Evolutionary conservation across 164 flowering plant species (phyloP).

Genomic region (Magnolia officinalis): DNA sequence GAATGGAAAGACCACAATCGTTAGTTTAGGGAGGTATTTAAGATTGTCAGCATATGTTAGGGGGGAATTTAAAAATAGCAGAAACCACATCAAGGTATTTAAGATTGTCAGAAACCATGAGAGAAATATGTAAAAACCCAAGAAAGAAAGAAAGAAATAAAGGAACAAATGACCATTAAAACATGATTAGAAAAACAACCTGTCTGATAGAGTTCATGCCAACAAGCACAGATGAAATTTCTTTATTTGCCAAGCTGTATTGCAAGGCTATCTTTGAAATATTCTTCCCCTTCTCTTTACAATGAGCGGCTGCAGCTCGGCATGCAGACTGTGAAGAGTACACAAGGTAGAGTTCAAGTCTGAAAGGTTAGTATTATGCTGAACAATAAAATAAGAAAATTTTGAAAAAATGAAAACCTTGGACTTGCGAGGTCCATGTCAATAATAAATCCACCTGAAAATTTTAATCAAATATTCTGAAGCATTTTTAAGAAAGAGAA

Average conservation of each 20-base stretch:
- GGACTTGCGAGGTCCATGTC: not conserved
- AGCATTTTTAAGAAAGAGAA: not conserved
- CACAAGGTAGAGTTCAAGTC: slow-evolving; percentile 1
- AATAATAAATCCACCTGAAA: not conserved
- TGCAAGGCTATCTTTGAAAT: slow-evolving; percentile 89
- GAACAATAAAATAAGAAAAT: not conserved
- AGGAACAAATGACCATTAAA: not conserved
- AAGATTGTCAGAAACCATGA: too few relatives aligned
- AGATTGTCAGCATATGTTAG: too few relatives aligned
- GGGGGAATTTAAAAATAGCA: too few relatives aligned
- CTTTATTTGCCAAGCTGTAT: slow-evolving; percentile 79
- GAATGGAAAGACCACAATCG: too few relatives aligned
- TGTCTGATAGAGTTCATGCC: slow-evolving; percentile 85
- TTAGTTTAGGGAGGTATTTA: too few relatives aligned
- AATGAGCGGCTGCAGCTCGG: slow-evolving; percentile 70
- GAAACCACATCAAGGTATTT: too few relatives aligned
- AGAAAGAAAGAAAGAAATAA: not conserved
- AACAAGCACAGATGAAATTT: slow-evolving; percentile 74
- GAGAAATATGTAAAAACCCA: too few relatives aligned
- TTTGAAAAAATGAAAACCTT: not conserved
- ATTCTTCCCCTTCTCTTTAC: slow-evolving; percentile 72
- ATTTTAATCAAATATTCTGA: not conserved
- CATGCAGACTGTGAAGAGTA: slow-evolving; percentile 66
- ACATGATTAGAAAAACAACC: slow-evolving; percentile 33
- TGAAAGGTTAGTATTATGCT: not conserved